These are phyloP conservation scores for Phialemoniopsis sp. DNA, from an alignment of 2,329 filamentous ascomycete species.

Conservation along the genomic window DNA sequence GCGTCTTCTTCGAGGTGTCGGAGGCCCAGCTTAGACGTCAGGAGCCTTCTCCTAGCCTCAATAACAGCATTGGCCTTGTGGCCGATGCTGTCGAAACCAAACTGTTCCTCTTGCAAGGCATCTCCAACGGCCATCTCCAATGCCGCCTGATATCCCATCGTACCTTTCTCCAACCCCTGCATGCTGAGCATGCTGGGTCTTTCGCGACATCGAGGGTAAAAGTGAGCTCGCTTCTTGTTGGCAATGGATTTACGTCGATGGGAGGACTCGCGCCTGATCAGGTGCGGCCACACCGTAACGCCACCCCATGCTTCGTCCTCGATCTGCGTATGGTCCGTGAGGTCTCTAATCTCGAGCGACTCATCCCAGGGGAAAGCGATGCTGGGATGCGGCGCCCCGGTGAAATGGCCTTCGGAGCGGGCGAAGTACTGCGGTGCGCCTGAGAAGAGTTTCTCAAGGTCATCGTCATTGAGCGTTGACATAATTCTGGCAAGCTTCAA, in stretches of 20 bases:
- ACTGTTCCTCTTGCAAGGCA: constrained; percentile 58
- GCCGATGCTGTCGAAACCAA: constrained; percentile 52
- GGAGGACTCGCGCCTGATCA: constrained; percentile 44
- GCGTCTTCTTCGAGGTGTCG: constrained; percentile 52
- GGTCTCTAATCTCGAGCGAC: constrained; percentile 54
- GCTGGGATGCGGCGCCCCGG: constrained; percentile 56
- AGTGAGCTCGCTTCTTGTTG: constrained; percentile 48
- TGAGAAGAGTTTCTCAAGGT: constrained; percentile 68
- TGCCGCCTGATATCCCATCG: constrained; percentile 65
- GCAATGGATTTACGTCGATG: constrained; percentile 39
- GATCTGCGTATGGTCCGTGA: constrained; percentile 61
- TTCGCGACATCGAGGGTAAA: constrained; percentile 55
- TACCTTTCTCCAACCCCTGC: constrained; percentile 67
- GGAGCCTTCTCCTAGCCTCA: constrained; percentile 54
- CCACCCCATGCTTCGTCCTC: constrained; percentile 60
- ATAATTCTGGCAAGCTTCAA: constrained; percentile 55
- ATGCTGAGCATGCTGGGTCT: constrained; percentile 69
- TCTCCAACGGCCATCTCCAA: constrained; percentile 63
- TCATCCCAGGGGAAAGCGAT: constrained; percentile 67
- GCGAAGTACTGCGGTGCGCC: constrained; percentile 72
- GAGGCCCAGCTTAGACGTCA: constrained; percentile 46
- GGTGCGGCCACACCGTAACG: constrained; percentile 58
- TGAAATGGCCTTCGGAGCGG: constrained; percentile 54
- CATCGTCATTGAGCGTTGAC: constrained; percentile 51
- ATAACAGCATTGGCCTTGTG: constrained; percentile 49